Evolutionary conservation across 805 yeast species (phyloP).

Genomic region (Phaffomyces opuntiae): DNA sequence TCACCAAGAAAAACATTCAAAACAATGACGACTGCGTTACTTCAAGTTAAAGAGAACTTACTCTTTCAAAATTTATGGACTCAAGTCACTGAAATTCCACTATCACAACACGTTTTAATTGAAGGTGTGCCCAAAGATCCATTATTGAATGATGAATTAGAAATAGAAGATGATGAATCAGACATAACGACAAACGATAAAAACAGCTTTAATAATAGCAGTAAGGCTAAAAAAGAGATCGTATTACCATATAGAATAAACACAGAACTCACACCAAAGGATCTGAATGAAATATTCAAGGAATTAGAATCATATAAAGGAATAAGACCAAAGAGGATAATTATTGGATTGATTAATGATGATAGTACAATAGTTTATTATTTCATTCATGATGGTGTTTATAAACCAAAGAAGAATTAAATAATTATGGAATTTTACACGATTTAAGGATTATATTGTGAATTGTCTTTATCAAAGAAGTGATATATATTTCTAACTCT

Average conservation of each 20-base stretch:
- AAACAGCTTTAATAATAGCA: slow-evolving; percentile 2
- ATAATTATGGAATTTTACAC: neutral
- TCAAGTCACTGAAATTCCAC: slow-evolving; percentile 9
- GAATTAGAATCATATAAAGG: slow-evolving; percentile 12
- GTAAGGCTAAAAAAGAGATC: slow-evolving; percentile 2
- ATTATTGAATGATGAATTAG: slow-evolving; percentile 12
- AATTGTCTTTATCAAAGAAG: no score
- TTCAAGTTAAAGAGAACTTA: slow-evolving; percentile 18
- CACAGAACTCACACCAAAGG: slow-evolving; percentile 28
- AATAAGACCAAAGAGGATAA: slow-evolving; percentile 36
- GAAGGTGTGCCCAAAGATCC: slow-evolving; percentile 21
- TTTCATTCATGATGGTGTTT: slow-evolving; percentile 57
- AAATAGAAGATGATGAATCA: neutral
- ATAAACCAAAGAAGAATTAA: slow-evolving; percentile 51
- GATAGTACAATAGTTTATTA: slow-evolving; percentile 73
- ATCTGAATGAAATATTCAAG: slow-evolving; percentile 35
- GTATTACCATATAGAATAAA: slow-evolving; percentile 31
- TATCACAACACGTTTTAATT: slow-evolving; percentile 5
- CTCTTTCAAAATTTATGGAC: slow-evolving; percentile 20
- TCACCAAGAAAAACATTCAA: neutral
- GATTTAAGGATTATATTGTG: no score
- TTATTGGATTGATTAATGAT: slow-evolving; percentile 49
- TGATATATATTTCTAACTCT: no score
- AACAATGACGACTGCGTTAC: neutral
- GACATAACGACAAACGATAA: no score